These are phyloP conservation scores for Gloeopeniophorella convolvens DNA, from an alignment of 768 basidiomycete genomes.

Conservation along the genomic window DNA sequence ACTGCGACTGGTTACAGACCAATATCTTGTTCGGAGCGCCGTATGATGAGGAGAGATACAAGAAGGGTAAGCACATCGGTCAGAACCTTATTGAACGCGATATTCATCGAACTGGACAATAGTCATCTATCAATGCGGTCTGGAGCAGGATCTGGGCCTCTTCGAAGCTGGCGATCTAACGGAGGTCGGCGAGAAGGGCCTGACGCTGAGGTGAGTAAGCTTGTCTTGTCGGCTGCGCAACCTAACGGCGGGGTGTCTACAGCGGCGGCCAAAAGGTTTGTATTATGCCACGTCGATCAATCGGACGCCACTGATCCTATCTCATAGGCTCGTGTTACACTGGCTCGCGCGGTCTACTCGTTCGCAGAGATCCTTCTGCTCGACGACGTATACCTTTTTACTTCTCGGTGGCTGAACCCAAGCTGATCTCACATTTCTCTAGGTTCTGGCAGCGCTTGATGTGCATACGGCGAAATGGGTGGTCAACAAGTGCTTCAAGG, in stretches of 20 bases:
- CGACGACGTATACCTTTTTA: constrained; percentile 51
- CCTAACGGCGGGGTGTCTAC: too few relatives aligned
- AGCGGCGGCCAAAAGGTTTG: constrained; percentile 57
- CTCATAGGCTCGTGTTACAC: constrained; percentile 47
- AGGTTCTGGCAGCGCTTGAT: constrained; percentile 44
- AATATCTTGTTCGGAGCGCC: constrained; percentile 48
- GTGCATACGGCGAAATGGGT: constrained; percentile 48
- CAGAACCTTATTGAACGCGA: too few relatives aligned
- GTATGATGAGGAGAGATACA: constrained; percentile 40
- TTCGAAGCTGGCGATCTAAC: constrained; percentile 46
- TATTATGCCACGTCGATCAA: too few relatives aligned
- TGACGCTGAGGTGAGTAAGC: constrained; percentile 32
- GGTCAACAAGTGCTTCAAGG: constrained; percentile 43
- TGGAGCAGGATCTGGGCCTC: constrained; percentile 37
- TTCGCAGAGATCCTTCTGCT: constrained; percentile 57
- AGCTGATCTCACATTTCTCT: too few relatives aligned
- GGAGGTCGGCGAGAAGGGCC: constrained; percentile 56
- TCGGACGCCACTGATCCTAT: too few relatives aligned
- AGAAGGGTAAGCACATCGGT: constrained; percentile 28
- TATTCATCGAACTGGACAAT: not conserved
- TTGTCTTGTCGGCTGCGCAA: too few relatives aligned
- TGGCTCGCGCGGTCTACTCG: constrained; percentile 56
- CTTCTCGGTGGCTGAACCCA: too few relatives aligned
- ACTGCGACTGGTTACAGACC: constrained; percentile 25
- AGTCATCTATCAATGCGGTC: constrained; percentile 21